Base-by-base conservation (phyloP, 2,329 filamentous ascomycete genomes). In the Emmonsiellopsis sp. region DNA sequence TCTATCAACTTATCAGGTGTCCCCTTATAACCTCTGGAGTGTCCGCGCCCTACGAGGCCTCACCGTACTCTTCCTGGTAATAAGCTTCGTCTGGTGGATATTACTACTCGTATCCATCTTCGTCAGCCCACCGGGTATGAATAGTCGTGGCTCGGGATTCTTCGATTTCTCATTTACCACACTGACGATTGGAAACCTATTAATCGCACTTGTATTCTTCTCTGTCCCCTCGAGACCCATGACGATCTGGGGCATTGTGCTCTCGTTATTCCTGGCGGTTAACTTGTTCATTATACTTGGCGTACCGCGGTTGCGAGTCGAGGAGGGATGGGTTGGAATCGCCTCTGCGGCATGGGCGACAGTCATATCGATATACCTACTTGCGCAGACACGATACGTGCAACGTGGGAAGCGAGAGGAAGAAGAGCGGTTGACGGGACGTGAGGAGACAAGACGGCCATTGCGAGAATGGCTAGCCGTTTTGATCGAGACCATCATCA, bases 11-110 rank as follows among this genome's bases (percentile, higher is more conserved):
- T 8, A n/a, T 21, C 46, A 76, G 73, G 84, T 88, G 27, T 88
- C 89, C 2, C 93, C 93, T 0, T 96, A 96, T 73, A 98, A 98
- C 63, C 81, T 97, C 39, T 95, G 90, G 86, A 88, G 83, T 55
- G 87, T 98, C 49, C 85, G 93, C 14, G 81, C 87, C 46, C 76
- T 93, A 52, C 83, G 90, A 65, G 88, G 84, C 65, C 69, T 93
- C 56, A 92, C 89, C 5, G 76, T 95, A 53, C 62, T 88, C 39
- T 87, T 96, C 64, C 76, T 92, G 17, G 68, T 83, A 50, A 66
- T 91, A 61, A 87, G 84, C 53, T 89, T 94, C 63, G 63, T 89
- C n/a, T 97, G 92, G 92, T 97, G 93, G 92, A 79, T 88, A 8
- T 69, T 96, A 52, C 76, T 95, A 36, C 78, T 98, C n/a, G 83